Evolutionary conservation across 306 rosid genomes (phyloP).

Genomic region (Lupinus albus): DNA sequence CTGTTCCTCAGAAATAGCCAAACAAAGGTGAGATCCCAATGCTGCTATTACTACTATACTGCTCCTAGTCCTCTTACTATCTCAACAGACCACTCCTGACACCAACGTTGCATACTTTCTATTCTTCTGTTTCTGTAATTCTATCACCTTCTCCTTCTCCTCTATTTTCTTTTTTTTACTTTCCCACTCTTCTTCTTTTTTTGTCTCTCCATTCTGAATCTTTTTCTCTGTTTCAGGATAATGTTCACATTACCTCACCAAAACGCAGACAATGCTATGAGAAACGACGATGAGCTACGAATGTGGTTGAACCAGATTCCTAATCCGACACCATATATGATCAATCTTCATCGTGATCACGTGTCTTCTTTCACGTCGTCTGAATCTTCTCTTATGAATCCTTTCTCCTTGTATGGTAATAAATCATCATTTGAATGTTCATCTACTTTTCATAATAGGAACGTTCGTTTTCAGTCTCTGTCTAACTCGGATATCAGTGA

Average conservation of each 20-base stretch:
- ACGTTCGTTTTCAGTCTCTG: neutral
- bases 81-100: neutral
- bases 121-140: neutral
- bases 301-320: slow-evolving; percentile 36
- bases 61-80: neutral
- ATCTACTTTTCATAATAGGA: slow-evolving; percentile 36
- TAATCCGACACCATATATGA: neutral
- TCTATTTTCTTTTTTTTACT: neutral
- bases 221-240: too few species aligned
- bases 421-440: neutral
- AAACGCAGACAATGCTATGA: slow-evolving; percentile 28
- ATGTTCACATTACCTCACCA: slow-evolving; percentile 35
- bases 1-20: slow-evolving; percentile 17
- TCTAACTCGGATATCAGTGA: neutral
- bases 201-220: too few species aligned
- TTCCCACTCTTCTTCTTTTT: neutral
- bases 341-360: slow-evolving; percentile 19
- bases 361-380: slow-evolving; percentile 11
- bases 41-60: neutral
- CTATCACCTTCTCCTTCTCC: neutral
- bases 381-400: slow-evolving; percentile 40
- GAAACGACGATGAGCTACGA: slow-evolving; percentile 31
- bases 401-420: slow-evolving; percentile 19
- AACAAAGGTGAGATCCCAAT: slow-evolving; percentile 18
- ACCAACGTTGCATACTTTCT: neutral